phyloP scores from a whole-genome alignment of 148 eudicot genomes.

The Rhododendron henanense region DNA sequence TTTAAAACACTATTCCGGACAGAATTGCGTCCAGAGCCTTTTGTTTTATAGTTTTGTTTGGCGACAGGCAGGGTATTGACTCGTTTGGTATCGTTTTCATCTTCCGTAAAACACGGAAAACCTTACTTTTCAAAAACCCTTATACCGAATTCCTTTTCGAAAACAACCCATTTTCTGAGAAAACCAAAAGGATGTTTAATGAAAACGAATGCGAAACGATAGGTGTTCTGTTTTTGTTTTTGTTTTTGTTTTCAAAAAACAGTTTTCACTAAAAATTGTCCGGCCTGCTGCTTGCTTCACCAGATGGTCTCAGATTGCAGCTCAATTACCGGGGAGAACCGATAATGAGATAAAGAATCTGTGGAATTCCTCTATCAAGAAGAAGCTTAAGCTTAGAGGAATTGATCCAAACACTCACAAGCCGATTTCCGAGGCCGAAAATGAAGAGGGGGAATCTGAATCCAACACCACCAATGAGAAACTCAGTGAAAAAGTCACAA shows the following conservation, averaged over 20 bases:
- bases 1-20: too few species aligned
- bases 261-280: neutral
- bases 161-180: neutral
- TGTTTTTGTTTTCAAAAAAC: neutral
- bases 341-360: conserved; percentile 89
- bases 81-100: neutral
- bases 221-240: neutral
- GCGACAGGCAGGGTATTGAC: neutral
- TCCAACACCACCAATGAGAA: conserved; percentile 26
- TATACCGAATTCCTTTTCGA: too few species aligned
- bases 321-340: conserved; percentile 84
- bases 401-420: conserved; percentile 91
- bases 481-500: conserved; percentile 9
- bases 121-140: neutral
- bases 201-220: neutral
- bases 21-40: too few species aligned
- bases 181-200: neutral
- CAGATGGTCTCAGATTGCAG: conserved; percentile 98
- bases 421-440: conserved; percentile 56
- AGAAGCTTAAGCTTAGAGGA: conserved; percentile 79
- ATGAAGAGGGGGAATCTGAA: conserved; percentile 31
- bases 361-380: conserved; percentile 90
- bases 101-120: neutral
- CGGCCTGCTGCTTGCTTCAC: neutral
- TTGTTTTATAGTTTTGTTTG: neutral